Evolutionary conservation across 2,329 filamentous ascomycete species (phyloP).

Genomic region (Xylaria sp.): DNA sequence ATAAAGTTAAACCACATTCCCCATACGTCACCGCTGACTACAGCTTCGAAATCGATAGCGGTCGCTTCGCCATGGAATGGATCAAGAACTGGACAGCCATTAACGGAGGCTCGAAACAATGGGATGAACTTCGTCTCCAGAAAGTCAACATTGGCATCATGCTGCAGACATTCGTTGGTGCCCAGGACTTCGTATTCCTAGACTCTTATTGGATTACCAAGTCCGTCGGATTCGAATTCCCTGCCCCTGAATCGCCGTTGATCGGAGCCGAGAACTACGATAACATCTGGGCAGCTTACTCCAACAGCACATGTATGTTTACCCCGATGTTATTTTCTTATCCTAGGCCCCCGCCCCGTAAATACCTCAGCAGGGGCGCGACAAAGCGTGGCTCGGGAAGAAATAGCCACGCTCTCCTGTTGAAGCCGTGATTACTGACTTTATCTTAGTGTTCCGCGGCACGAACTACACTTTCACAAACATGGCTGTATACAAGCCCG

Average conservation of each 20-base stretch:
- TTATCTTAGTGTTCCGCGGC: constrained; percentile 15
- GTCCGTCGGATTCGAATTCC: constrained; percentile 26
- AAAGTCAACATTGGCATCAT: constrained; percentile 26
- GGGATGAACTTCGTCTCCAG: constrained; percentile 27
- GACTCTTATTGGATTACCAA: constrained; percentile 23
- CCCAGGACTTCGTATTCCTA: constrained; percentile 17
- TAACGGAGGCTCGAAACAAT: constrained; percentile 13
- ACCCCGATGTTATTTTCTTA: no score
- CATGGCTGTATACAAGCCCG: constrained; percentile 25
- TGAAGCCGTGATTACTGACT: no score
- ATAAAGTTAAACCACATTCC: constrained; percentile 24
- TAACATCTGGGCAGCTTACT: constrained; percentile 21
- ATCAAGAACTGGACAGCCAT: constrained; percentile 26
- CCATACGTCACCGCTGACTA: constrained; percentile 16
- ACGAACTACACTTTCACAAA: constrained; percentile 28
- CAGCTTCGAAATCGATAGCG: constrained; percentile 23
- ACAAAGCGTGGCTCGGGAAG: no score
- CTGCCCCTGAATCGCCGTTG: constrained; percentile 10
- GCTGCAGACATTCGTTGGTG: constrained; percentile 24
- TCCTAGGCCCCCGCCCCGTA: no score
- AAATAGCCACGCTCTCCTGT: no score
- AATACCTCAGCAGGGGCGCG: no score
- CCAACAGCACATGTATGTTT: constrained; percentile 11
- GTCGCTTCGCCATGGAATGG: constrained; percentile 27
- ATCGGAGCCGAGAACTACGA: constrained; percentile 21